phyloP scores from a whole-genome alignment of 2,329 filamentous ascomycete species.

The Xylaria sp. region DNA sequence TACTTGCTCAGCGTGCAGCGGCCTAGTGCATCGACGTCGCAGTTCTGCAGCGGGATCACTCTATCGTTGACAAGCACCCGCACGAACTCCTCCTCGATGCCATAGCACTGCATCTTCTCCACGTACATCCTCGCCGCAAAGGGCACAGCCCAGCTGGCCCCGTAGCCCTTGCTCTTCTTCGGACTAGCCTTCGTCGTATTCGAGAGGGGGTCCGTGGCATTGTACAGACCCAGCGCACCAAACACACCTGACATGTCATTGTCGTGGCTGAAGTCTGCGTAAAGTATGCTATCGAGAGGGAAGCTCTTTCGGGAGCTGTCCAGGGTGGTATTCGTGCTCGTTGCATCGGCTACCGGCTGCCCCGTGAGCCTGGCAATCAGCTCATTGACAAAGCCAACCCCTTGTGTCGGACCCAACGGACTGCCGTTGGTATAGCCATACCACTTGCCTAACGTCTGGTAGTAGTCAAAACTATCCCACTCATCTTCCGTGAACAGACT shows the following conservation, averaged over 20 bases:
- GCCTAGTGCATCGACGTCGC: slow-evolving; percentile 74
- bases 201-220: slow-evolving; percentile 66
- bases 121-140: slow-evolving; percentile 86
- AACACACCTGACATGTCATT: slow-evolving; percentile 85
- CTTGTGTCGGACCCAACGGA: slow-evolving; percentile 82
- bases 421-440: slow-evolving; percentile 84
- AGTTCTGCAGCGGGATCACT: slow-evolving; percentile 77
- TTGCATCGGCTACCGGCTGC: slow-evolving; percentile 74
- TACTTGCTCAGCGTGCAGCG: slow-evolving; percentile 76
- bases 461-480: slow-evolving; percentile 85
- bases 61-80: slow-evolving; percentile 85
- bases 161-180: slow-evolving; percentile 71
- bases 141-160: slow-evolving; percentile 81
- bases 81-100: slow-evolving; percentile 72
- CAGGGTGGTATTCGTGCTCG: slow-evolving; percentile 80
- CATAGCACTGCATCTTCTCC: slow-evolving; percentile 81
- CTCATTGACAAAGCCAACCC: slow-evolving; percentile 89
- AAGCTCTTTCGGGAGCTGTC: slow-evolving; percentile 76
- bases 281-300: slow-evolving; percentile 74
- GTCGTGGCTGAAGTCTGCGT: slow-evolving; percentile 93
- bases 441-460: slow-evolving; percentile 82
- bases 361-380: slow-evolving; percentile 82
- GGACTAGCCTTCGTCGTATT: slow-evolving; percentile 62
- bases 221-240: slow-evolving; percentile 81
- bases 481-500: slow-evolving; percentile 76